phyloP scores from a whole-genome alignment of 352 stramenopile genomes.

The Globisporangium okanoganense region DNA sequence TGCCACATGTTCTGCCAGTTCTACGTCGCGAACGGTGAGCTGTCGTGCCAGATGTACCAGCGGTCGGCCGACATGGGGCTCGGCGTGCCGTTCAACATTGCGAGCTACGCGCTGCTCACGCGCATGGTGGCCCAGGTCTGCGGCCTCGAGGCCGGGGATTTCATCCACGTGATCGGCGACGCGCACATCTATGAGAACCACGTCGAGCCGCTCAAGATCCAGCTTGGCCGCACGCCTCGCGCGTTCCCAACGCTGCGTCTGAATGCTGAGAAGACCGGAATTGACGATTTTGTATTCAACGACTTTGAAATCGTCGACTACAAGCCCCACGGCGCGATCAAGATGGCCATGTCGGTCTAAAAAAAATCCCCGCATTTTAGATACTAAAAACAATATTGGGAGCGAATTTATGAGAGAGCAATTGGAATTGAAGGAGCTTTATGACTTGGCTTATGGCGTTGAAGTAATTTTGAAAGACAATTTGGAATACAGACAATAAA shows the following conservation, averaged over 20 bases:
- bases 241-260: constrained; percentile 95
- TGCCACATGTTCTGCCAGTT: constrained; percentile 99
- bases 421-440: background rate
- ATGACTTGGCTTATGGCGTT: background rate
- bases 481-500: constrained; percentile 14
- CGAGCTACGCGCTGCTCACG: constrained; percentile 97
- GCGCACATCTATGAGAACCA: constrained; percentile 99
- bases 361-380: background rate
- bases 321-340: constrained; percentile 95
- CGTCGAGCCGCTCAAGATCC: constrained; percentile 95
- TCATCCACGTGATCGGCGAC: constrained; percentile 99
- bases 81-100: constrained; percentile 99
- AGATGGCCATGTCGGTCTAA: constrained; percentile 99
- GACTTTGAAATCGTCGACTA: constrained; percentile 98
- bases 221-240: constrained; percentile 91
- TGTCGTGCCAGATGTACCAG: constrained; percentile 98
- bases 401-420: background rate
- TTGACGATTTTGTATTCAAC: constrained; percentile 95
- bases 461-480: background rate
- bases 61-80: constrained; percentile 99
- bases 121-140: constrained; percentile 95
- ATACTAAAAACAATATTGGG: background rate
- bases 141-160: constrained; percentile 93
- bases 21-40: constrained; percentile 79
- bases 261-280: constrained; percentile 83